Evolutionary conservation across 225 moss, liverwort and hornwort species (phyloP).

Genomic region (Thuidium tamariscinum): DNA sequence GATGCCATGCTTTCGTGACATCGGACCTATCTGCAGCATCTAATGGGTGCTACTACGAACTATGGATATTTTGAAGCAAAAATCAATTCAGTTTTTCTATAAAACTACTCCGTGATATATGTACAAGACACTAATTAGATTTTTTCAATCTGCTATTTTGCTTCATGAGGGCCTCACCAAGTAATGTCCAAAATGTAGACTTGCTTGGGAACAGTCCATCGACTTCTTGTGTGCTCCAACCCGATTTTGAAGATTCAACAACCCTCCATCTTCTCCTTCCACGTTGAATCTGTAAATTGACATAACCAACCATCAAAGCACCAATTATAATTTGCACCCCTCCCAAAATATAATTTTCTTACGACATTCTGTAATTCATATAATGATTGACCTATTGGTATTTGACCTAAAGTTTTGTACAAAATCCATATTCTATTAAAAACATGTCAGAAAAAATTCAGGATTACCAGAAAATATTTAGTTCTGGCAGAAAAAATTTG

Average conservation of each 20-base stretch:
- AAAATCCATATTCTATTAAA: too few species aligned
- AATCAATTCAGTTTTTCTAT: background rate
- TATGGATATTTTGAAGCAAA: background rate
- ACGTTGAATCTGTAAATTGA: conserved; percentile 42
- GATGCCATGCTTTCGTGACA: conserved; percentile 15
- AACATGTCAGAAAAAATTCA: background rate
- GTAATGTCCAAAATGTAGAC: conserved; percentile 39
- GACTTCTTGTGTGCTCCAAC: conserved; percentile 39
- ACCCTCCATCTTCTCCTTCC: conserved; percentile 41
- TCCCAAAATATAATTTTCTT: background rate
- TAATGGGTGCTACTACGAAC: background rate
- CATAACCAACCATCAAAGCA: background rate
- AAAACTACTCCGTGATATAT: background rate
- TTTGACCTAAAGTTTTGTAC: background rate
- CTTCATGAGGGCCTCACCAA: conserved; percentile 19
- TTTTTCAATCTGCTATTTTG: conserved; percentile 31
- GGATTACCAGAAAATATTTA: background rate
- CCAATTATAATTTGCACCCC: background rate
- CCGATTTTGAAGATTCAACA: conserved; percentile 39
- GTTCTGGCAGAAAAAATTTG: background rate
- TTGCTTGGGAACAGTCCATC: conserved; percentile 31
- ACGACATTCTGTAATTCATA: background rate
- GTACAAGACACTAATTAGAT: conserved; percentile 10
- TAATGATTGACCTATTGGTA: background rate
- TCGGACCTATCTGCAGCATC: background rate